phyloP scores from a whole-genome alignment of 441 rosid species.

The Gossypium schwendimanii region DNA sequence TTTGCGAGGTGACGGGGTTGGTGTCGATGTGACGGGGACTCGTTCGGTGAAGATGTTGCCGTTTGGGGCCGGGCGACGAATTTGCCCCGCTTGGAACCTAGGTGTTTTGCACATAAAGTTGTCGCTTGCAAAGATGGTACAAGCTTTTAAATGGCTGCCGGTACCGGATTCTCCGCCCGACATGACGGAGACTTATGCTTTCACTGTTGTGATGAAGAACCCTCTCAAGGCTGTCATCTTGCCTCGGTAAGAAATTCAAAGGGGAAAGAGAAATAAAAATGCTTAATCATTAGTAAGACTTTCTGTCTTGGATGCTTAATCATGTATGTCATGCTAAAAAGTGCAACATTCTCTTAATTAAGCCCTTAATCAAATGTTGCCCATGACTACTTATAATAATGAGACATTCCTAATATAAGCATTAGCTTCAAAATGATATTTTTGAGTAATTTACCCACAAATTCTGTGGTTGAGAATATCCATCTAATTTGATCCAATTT shows the following conservation, averaged over 20 bases:
- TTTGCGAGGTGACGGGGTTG: constrained; percentile 61
- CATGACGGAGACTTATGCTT: constrained; percentile 79
- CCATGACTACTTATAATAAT: no score
- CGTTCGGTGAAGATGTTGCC: constrained; percentile 70
- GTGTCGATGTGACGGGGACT: constrained; percentile 73
- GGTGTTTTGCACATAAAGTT: constrained; percentile 59
- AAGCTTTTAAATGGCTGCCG: constrained; percentile 63
- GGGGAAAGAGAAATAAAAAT: no score
- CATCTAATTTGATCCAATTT: no score
- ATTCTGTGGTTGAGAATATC: no score
- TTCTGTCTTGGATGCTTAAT: no score
- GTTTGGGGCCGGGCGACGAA: constrained; percentile 81
- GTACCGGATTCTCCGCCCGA: constrained; percentile 53
- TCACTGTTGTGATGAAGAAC: constrained; percentile 83
- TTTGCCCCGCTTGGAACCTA: constrained; percentile 79
- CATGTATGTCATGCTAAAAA: no score
- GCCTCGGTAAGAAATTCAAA: constrained; percentile 28
- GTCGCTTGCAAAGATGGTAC: constrained; percentile 80
- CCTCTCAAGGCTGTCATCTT: constrained; percentile 57
- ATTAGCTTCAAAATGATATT: no score
- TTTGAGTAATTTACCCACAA: no score
- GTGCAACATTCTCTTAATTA: no score
- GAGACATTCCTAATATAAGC: no score
- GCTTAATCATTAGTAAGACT: not conserved
- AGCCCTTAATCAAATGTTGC: no score